Evolutionary conservation across 179 eudicot species (phyloP).

Genomic region (Silene noctiflora): DNA sequence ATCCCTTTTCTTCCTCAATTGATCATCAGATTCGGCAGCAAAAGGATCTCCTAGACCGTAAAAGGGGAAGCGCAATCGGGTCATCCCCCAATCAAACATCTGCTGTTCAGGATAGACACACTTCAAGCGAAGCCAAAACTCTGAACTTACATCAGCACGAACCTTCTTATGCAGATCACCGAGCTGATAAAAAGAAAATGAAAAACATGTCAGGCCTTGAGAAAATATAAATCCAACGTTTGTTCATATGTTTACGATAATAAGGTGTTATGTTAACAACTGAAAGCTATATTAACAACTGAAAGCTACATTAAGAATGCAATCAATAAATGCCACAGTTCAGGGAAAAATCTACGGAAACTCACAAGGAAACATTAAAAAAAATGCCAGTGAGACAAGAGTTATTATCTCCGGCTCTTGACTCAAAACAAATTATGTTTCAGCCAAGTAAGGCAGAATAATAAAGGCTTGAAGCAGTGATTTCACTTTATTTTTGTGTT

Average conservation of each 20-base stretch:
- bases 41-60: slow-evolving; percentile 94
- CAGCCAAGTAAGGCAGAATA: not conserved
- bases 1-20: slow-evolving; percentile 83
- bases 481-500: not conserved
- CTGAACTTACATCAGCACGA: slow-evolving; percentile 81
- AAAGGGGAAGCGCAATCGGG: slow-evolving; percentile 60
- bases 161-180: slow-evolving; percentile 78
- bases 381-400: not conserved
- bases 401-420: slow-evolving; percentile 6
- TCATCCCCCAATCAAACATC: slow-evolving; percentile 97
- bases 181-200: slow-evolving; percentile 48
- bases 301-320: not conserved
- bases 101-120: slow-evolving; percentile 83
- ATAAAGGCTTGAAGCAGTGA: not conserved
- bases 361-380: not conserved
- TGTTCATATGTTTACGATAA: not conserved
- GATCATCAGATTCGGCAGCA: slow-evolving; percentile 74
- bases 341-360: not conserved
- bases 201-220: slow-evolving; percentile 16
- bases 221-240: not conserved
- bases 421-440: slow-evolving; percentile 1
- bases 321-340: not conserved
- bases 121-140: slow-evolving; percentile 74
- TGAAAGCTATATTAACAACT: not conserved
- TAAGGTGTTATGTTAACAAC: not conserved